A percentile compares a stretch with the other conserved stretches of the same genome.
Evolutionary conservation across 2,329 filamentous ascomycete species (phyloP).

Genomic region (Colletotrichum euphorbiae): DNA sequence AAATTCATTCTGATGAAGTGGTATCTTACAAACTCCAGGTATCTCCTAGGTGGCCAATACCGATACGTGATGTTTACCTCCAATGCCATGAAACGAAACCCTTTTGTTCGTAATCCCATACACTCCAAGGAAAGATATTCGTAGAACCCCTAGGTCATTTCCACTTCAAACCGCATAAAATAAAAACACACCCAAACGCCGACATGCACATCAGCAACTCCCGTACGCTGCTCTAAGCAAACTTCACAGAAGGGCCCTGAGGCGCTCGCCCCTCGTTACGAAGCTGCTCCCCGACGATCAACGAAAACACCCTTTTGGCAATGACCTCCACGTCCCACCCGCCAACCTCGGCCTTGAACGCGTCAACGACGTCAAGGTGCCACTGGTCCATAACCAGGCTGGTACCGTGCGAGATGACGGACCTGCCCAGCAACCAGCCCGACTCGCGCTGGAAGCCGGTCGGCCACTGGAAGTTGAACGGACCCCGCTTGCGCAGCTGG

Average conservation of each 20-base stretch:
- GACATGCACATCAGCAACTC: conserved; percentile 1
- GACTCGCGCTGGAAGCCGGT: conserved; percentile 45
- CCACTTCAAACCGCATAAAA: conserved; percentile 42
- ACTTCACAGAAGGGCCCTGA: conserved; percentile 26
- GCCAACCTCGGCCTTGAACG: conserved; percentile 60
- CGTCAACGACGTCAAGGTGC: conserved; percentile 69
- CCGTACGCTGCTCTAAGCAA: conserved; percentile 10
- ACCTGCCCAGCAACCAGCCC: conserved; percentile 59
- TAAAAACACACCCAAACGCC: background rate
- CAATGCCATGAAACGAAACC: conserved; percentile 26
- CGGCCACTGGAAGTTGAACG: conserved; percentile 51
- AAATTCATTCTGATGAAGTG: conserved; percentile 40
- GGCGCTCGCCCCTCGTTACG: conserved; percentile 41
- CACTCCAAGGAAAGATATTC: conserved; percentile 23
- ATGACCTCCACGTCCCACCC: conserved; percentile 62
- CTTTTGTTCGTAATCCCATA: conserved; percentile 10
- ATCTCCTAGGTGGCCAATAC: conserved; percentile 20
- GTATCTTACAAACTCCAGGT: conserved; percentile 36
- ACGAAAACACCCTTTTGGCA: conserved; percentile 64
- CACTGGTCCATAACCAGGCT: conserved; percentile 63
- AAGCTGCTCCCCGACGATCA: conserved; percentile 64
- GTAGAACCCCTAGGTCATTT: conserved; percentile 28
- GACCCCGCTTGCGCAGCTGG: conserved; percentile 58
- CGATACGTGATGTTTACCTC: conserved; percentile 8
- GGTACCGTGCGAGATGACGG: conserved; percentile 59